phyloP scores from a whole-genome alignment of 495 filamentous ascomycete genomes.

The Penicillium lagena region DNA sequence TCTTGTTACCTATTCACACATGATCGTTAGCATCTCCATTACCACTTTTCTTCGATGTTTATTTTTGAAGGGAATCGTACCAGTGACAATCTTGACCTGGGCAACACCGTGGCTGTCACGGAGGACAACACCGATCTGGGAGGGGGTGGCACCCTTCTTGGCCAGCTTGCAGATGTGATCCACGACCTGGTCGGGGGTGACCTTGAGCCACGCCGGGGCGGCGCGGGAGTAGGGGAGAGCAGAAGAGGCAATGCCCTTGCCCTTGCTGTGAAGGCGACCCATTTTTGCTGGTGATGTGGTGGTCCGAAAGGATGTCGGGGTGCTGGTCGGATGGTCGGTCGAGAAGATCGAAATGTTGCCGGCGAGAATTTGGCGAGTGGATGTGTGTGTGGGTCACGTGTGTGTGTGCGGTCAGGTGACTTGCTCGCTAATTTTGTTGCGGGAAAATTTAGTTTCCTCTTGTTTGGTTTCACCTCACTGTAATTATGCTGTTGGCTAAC shows the following conservation, averaged over 20 bases:
- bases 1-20: conserved; percentile 79
- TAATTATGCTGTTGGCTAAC: neutral
- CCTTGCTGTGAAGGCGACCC: conserved; percentile 98
- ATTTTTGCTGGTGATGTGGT: conserved; percentile 52
- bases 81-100: conserved; percentile 93
- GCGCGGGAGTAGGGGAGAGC: conserved; percentile 95
- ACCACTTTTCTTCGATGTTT: neutral
- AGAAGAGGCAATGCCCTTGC: conserved; percentile 95
- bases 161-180: conserved; percentile 99
- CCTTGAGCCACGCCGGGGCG: conserved; percentile 87
- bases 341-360: conserved; percentile 14
- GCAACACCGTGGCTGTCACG: conserved; percentile 96
- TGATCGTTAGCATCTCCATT: conserved; percentile 15
- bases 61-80: conserved; percentile 48
- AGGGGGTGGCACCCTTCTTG: conserved; percentile 93
- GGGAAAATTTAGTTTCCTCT: no score
- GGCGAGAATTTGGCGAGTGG: conserved; percentile 5
- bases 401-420: conserved; percentile 23
- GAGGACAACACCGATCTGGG: conserved; percentile 97
- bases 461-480: no score
- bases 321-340: conserved; percentile 33
- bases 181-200: conserved; percentile 81
- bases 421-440: conserved; percentile 12
- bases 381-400: conserved; percentile 1
- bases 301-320: conserved; percentile 19